Evolutionary conservation across 2,329 filamentous ascomycete species (phyloP), one percentile per base, ranked within the genome.

Genomic region (Aspergillus ustus): DNA sequence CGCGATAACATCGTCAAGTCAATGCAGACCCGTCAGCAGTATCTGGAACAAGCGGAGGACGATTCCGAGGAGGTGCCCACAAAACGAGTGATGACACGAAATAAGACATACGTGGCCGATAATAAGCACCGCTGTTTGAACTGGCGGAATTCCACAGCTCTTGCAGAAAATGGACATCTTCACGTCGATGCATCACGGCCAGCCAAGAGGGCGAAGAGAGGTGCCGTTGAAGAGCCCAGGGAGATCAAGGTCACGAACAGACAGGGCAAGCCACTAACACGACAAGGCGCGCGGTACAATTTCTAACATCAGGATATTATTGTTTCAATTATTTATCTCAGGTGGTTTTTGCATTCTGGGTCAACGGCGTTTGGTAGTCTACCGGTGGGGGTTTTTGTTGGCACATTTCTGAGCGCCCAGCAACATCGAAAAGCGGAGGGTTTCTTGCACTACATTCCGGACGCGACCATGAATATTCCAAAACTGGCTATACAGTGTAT

Each of bases 11-110:
- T 97, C 65, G 81, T 84, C 25, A 84, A 85, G 64, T 88, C 93
- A 71, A 97, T 97, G 93, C 83, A 89, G 69, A 89, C 89, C 71
- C 89, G 96, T 64, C 87, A 87, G 64, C 82, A 85, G 66, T 96
- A 97, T 70, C 83, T 96, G 59, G 79, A 81, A 13, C 78, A 85
- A 34, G 73, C 77, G 1, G 81, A 83, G 40, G 79, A 84, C 4
- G 81, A 83, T 67, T 79, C 71, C 61, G 81, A 67, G 80, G 81
- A 64, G 72, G 71, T 57, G 65, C 78, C 81, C 49, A 77, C 78
- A 11, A 84, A 82, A 17, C 80, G 87, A 20, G 83, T 90, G 70
- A 85, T 85, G 31, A 91, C 88, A 2, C 83, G 89, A 8, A 85
- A 83, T 29, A 89, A 88, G 74, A 83, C 83, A 0, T 82, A 87